Evolutionary conservation across 345 rosid genomes (phyloP).

Genomic region (Eucalyptus fibrosa): DNA sequence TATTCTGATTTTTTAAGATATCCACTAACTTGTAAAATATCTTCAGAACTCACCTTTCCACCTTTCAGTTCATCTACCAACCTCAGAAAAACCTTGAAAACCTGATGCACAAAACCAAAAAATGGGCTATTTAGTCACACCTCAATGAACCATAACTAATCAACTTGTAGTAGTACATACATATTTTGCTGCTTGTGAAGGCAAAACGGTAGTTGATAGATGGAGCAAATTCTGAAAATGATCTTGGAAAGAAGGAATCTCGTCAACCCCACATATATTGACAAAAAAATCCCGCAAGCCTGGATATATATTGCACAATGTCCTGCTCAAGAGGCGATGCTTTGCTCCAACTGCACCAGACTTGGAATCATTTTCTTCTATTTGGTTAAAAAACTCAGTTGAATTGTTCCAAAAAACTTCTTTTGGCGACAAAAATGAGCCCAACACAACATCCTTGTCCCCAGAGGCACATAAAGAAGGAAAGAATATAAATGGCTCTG

Average conservation of each 20-base stretch:
- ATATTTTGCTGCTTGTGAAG: slow-evolving; percentile 52
- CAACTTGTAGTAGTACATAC: slow-evolving; percentile 29
- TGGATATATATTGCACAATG: slow-evolving; percentile 60
- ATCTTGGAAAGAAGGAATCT: slow-evolving; percentile 44
- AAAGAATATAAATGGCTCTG: slow-evolving; percentile 53
- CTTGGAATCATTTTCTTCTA: slow-evolving; percentile 25
- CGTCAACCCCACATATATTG: slow-evolving; percentile 55
- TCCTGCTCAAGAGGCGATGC: slow-evolving; percentile 27
- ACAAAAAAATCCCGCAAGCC: slow-evolving; percentile 80
- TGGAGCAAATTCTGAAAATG: slow-evolving; percentile 59
- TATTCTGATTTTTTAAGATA: slow-evolving; percentile 41
- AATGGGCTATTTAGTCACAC: slow-evolving; percentile 1
- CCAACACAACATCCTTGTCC: slow-evolving; percentile 37
- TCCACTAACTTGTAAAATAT: slow-evolving; percentile 38
- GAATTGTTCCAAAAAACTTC: slow-evolving; percentile 74
- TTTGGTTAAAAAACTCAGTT: slow-evolving; percentile 36
- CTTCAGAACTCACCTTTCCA: slow-evolving; percentile 39
- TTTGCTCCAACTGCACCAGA: slow-evolving; percentile 9
- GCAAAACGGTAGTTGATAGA: slow-evolving; percentile 38
- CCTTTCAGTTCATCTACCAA: slow-evolving; percentile 64
- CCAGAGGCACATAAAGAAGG: slow-evolving; percentile 31
- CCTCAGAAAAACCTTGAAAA: slow-evolving; percentile 54
- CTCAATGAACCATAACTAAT: background rate
- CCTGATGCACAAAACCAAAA: slow-evolving; percentile 28
- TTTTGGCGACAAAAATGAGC: slow-evolving; percentile 43